phyloP scores from a whole-genome alignment of 495 filamentous ascomycete species.

The Lichina pygmaea region DNA sequence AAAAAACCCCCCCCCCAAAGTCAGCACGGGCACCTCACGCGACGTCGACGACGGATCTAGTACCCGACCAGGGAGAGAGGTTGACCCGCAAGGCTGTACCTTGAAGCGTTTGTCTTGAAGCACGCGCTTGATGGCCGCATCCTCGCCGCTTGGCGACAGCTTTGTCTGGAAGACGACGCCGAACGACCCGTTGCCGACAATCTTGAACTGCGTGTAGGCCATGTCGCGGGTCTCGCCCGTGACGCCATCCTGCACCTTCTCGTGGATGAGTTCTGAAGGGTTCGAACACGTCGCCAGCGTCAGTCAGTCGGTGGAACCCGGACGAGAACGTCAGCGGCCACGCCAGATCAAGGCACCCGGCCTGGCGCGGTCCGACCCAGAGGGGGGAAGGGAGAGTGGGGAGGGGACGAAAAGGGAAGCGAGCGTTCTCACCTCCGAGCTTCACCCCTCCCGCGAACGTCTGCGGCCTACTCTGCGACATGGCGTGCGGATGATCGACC shows the following conservation, averaged over 20 bases:
- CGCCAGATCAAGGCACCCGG: not conserved
- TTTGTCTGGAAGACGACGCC: constrained; percentile 98
- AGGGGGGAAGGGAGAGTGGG: not conserved
- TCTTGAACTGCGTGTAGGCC: constrained; percentile 98
- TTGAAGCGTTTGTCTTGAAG: constrained; percentile 98
- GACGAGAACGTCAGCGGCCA: not conserved
- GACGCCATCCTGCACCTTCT: constrained; percentile 95
- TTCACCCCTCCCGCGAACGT: constrained; percentile 42
- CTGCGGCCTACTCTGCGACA: constrained; percentile 52
- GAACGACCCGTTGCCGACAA: constrained; percentile 98
- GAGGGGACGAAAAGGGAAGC: too few species aligned
- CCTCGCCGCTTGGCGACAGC: constrained; percentile 84
- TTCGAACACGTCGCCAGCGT: constrained; percentile 6
- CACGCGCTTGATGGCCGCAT: constrained; percentile 95
- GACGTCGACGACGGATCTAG: not conserved
- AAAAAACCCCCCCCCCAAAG: constrained; percentile 7
- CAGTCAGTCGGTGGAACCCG: not conserved
- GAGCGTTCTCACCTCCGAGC: constrained; percentile 44
- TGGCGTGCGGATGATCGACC: not conserved
- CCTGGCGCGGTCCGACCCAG: not conserved
- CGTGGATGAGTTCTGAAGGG: constrained; percentile 79
- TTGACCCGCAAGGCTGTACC: constrained; percentile 20
- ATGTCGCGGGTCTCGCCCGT: constrained; percentile 90
- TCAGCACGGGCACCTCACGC: not conserved
- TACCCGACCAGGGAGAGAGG: not conserved